Percentiles rank a stretch among this genome's conserved stretches.
Conservation (phyloP, 192 early-diverging fungal species). For the Coemansia sp. region DNA sequence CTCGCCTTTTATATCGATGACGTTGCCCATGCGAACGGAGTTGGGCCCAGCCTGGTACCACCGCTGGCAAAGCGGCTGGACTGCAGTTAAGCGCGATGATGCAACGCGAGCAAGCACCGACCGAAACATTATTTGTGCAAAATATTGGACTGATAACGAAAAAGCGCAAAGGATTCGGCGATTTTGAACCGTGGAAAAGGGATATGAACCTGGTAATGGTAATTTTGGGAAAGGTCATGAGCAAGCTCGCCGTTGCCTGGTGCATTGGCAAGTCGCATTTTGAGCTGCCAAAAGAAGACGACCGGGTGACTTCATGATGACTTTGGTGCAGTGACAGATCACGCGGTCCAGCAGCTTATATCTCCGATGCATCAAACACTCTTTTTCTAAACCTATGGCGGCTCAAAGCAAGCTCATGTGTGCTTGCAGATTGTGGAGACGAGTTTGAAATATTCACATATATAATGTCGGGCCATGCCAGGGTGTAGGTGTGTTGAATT, state of each 20-base stretch:
- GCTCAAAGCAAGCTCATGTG: no score
- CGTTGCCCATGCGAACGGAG: conserved; percentile 61
- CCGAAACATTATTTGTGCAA: background rate
- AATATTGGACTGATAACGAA: background rate
- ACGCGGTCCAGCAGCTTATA: background rate
- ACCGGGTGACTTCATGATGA: background rate
- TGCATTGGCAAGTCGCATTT: no score
- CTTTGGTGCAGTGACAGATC: background rate
- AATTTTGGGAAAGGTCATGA: conserved; percentile 1
- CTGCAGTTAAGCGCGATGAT: background rate
- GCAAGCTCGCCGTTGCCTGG: background rate
- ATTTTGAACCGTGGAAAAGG: background rate
- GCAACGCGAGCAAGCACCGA: background rate
- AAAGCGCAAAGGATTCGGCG: background rate
- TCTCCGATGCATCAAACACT: no score
- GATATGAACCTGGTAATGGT: background rate
- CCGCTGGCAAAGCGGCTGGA: conserved; percentile 13
- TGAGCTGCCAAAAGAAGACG: no score
- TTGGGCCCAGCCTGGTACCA: conserved; percentile 44
- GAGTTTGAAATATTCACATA: no score
- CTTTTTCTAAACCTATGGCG: no score
- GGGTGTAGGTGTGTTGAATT: no score
- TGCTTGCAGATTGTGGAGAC: no score
- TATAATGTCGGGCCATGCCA: no score
- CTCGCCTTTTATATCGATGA: conserved; percentile 66